Base-by-base conservation (phyloP, 352 stramenopile species). In the Pythium chondricola region DNA sequence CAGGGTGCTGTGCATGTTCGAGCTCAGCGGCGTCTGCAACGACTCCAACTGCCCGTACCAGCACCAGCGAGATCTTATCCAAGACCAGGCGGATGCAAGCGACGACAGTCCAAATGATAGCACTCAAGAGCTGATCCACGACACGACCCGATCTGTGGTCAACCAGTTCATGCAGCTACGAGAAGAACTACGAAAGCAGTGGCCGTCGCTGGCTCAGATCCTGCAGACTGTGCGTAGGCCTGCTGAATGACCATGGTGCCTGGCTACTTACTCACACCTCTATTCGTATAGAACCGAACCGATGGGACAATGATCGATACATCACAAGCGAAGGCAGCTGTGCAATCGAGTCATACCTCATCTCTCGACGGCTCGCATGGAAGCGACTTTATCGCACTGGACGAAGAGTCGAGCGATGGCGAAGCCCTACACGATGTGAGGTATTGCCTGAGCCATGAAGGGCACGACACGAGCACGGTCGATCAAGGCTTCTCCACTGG, bases 21-120 rank as follows among this genome's bases (percentile, higher is more conserved):
- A 91, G 24, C 54, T 88, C 29, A 83, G 79, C 35, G 80, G 80
- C 6, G 68, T 83, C 25, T 91, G 80, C 60, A 88, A 88, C 26
- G 80, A 91, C 33, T 58, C 69, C 3, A 85, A 77, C 35, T 91
- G 80, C 37, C 58, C 58, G 1, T 82, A 78, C 21, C 74, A 83
- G 50, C 80, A 91, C 33, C 57, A 71, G 27, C 69, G 71, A 42
- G 80, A 91, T 40, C 82, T 82, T 52, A 48, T 58, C 5, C 31
- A 21, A 0, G 25, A 49, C 2, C 24, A 24, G 43, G 49, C 35
- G 11, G 30, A 40, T 4, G 42, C 47, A 33, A 20, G 39, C 17
- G 40, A 63, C 30, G 29, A 46, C 22, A 42, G 16, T 37, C 27
- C n/a, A 35, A 24, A 40, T 4, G 38, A 25, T 5, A 32, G 20